Conservation (phyloP, 305 asterid species). For the Fraxinus baroniana region DNA sequence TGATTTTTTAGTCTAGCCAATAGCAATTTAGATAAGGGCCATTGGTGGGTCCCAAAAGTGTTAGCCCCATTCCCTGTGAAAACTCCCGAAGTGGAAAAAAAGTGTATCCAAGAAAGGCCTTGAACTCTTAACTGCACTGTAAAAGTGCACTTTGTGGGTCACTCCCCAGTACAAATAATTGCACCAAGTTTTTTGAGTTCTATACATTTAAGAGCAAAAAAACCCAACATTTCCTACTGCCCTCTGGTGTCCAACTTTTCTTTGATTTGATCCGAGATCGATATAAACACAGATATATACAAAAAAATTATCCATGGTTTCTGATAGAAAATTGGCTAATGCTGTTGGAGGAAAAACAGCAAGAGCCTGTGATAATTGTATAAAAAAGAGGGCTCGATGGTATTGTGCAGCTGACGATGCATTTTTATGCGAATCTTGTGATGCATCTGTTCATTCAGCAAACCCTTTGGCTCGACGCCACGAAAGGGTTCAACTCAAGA, state of each 20-base stretch:
- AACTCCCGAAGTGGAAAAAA: conserved; percentile 22
- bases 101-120: conserved; percentile 8
- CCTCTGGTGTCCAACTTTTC: conserved; percentile 9
- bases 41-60: conserved; percentile 35
- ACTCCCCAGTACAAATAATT: conserved; percentile 35
- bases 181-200: conserved; percentile 19
- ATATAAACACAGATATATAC: neutral
- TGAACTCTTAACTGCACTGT: conserved; percentile 17
- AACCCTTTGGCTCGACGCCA: conserved; percentile 71
- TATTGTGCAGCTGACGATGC: conserved; percentile 89
- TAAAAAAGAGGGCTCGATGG: conserved; percentile 65
- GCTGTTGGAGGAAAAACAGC: conserved; percentile 63
- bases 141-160: conserved; percentile 69
- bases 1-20: conserved; percentile 44
- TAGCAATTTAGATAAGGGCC: conserved; percentile 55
- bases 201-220: conserved; percentile 20
- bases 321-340: conserved; percentile 46
- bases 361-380: conserved; percentile 76
- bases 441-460: conserved; percentile 75
- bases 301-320: conserved; percentile 28
- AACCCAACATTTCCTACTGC: conserved; percentile 11
- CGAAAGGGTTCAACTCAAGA: conserved; percentile 71
- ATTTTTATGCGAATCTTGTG: conserved; percentile 73
- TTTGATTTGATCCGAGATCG: conserved; percentile 8
- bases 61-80: conserved; percentile 27